phyloP scores from a whole-genome alignment of 2,329 filamentous ascomycete species.

The Verticillium longisporum region DNA sequence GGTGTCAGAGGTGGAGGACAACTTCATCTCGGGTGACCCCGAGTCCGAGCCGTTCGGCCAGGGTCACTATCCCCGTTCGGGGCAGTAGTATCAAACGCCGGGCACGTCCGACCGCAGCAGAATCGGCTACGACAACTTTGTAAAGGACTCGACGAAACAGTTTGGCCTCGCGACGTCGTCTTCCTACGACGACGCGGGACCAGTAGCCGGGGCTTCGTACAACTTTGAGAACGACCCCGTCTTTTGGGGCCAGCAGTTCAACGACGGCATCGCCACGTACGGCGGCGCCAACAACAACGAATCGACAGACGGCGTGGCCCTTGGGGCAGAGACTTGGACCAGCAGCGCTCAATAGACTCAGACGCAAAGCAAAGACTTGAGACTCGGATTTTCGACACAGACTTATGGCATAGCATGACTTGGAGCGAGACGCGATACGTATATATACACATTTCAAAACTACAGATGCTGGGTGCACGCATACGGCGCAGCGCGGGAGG shows the following conservation, averaged over 20 bases:
- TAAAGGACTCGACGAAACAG: constrained; percentile 41
- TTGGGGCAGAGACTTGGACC: constrained; percentile 8
- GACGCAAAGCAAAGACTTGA: not conserved
- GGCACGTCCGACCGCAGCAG: constrained; percentile 34
- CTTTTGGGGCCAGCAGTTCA: constrained; percentile 43
- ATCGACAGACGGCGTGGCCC: constrained; percentile 16
- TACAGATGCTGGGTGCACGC: not conserved
- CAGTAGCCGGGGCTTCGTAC: constrained; percentile 32
- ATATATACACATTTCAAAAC: not conserved
- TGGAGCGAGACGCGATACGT: not conserved
- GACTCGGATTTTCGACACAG: not conserved
- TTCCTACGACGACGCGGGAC: constrained; percentile 28
- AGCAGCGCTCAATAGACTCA: not conserved
- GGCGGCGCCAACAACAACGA: constrained; percentile 13
- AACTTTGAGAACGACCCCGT: constrained; percentile 45
- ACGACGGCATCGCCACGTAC: constrained; percentile 18
- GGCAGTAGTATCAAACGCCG: constrained; percentile 10
- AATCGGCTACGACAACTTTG: constrained; percentile 51
- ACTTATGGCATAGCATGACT: not conserved
- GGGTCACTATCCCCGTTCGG: constrained; percentile 35
- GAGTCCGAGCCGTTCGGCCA: constrained; percentile 40
- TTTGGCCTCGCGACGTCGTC: constrained; percentile 29
- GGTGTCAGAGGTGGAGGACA: constrained; percentile 60
- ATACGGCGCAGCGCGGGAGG: not conserved
- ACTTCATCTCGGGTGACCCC: constrained; percentile 39